A percentile compares a stretch with the other conserved stretches of the same genome.
Evolutionary conservation across 2,329 filamentous ascomycete species (phyloP).

Genomic region (Fusarium sp.): DNA sequence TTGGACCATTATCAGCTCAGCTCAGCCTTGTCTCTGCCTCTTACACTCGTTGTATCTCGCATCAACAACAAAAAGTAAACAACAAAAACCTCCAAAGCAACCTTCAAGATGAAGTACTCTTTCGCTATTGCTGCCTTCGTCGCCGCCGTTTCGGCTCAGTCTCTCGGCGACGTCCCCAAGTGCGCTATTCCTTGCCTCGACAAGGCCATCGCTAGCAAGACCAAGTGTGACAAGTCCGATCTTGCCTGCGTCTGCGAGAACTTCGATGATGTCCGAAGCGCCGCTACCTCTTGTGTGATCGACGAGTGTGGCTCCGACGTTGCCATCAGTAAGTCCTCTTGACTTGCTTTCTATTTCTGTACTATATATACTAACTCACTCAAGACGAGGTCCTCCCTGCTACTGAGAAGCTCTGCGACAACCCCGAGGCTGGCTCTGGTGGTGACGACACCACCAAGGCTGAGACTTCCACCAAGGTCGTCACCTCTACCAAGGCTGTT

Average conservation of each 20-base stretch:
- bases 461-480: slow-evolving; percentile 21
- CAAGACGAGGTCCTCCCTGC: slow-evolving; percentile 59
- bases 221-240: slow-evolving; percentile 54
- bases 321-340: slow-evolving; percentile 56
- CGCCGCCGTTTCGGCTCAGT: slow-evolving; percentile 55
- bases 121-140: slow-evolving; percentile 54
- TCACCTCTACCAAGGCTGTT: slow-evolving; percentile 14
- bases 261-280: slow-evolving; percentile 52
- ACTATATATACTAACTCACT: slow-evolving; percentile 34
- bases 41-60: slow-evolving; percentile 51
- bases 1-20: slow-evolving; percentile 34
- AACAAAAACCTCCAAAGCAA: slow-evolving; percentile 20
- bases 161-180: slow-evolving; percentile 53
- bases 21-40: slow-evolving; percentile 24
- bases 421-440: slow-evolving; percentile 23
- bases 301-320: slow-evolving; percentile 54
- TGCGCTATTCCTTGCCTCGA: slow-evolving; percentile 58
- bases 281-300: slow-evolving; percentile 56
- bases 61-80: slow-evolving; percentile 13
- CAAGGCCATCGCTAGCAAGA: slow-evolving; percentile 51
- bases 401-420: slow-evolving; percentile 54
- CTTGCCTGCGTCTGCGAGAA: slow-evolving; percentile 54
- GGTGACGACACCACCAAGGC: slow-evolving; percentile 28
- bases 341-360: background rate
- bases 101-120: slow-evolving; percentile 58